Conservation (phyloP, 2,329 filamentous ascomycete genomes). For the Chalara sp. region DNA sequence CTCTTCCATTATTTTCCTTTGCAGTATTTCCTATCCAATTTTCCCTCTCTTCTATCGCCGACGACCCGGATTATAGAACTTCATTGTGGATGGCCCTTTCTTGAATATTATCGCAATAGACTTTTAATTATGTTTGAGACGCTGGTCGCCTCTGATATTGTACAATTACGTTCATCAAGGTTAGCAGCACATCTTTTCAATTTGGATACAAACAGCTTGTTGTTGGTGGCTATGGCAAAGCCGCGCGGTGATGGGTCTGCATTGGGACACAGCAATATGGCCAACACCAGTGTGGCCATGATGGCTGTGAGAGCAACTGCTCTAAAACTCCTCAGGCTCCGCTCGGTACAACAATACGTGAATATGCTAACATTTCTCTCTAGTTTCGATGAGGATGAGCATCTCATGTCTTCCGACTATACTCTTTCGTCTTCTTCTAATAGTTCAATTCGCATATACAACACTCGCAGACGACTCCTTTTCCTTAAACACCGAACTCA, state of each 20-base stretch:
- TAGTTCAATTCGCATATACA: slow-evolving; percentile 17
- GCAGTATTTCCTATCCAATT: slow-evolving; percentile 5
- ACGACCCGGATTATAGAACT: slow-evolving; percentile 4
- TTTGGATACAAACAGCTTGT: too few relatives aligned
- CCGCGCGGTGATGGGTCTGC: too few relatives aligned
- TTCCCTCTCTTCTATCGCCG: slow-evolving; percentile 25
- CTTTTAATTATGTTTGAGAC: slow-evolving; percentile 28
- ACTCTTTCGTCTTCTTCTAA: slow-evolving; percentile 22
- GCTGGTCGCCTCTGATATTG: slow-evolving; percentile 24
- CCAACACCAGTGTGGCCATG: too few relatives aligned
- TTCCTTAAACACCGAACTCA: slow-evolving; percentile 21
- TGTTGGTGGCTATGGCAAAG: too few relatives aligned
- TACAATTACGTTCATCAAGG: slow-evolving; percentile 21
- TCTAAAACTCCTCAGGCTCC: too few relatives aligned
- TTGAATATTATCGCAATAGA: slow-evolving; percentile 13
- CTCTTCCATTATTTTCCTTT: slow-evolving; percentile 6
- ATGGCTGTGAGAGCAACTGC: too few relatives aligned
- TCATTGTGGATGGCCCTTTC: slow-evolving; percentile 3
- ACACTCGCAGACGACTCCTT: slow-evolving; percentile 14
- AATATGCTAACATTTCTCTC: neutral
- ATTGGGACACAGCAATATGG: too few relatives aligned
- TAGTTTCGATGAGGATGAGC: slow-evolving; percentile 25
- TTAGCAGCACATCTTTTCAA: slow-evolving; percentile 1
- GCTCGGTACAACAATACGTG: too few relatives aligned
- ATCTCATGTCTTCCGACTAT: slow-evolving; percentile 11